phyloP scores from a whole-genome alignment of 2,329 filamentous ascomycete species.

The Botrytis hyacinthi region DNA sequence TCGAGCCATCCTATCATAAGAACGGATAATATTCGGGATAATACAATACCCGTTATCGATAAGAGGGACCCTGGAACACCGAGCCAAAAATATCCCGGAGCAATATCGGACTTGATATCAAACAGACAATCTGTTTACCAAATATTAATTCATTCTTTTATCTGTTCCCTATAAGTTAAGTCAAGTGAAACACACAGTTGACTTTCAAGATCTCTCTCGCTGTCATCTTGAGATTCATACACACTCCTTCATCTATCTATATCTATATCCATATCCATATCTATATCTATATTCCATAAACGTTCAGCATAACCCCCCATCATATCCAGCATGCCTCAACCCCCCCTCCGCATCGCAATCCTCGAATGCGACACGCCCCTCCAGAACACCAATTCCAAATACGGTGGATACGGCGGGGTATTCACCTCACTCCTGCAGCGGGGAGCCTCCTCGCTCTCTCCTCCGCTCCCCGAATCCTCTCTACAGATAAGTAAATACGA shows the following conservation, averaged over 20 bases:
- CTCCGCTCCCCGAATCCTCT: constrained; percentile 42
- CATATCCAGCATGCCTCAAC: constrained; percentile 30
- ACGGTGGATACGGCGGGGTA: constrained; percentile 70
- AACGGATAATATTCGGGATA: background rate
- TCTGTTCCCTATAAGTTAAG: background rate
- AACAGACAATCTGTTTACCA: background rate
- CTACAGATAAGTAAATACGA: constrained; percentile 57
- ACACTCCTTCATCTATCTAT: background rate
- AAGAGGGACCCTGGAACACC: background rate
- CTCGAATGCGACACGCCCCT: constrained; percentile 84
- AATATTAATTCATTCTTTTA: background rate
- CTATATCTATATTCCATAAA: no score
- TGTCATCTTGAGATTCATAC: background rate
- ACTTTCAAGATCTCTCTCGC: background rate
- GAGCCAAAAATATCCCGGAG: background rate
- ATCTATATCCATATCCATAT: no score
- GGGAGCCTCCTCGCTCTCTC: constrained; percentile 50
- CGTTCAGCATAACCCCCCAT: no score
- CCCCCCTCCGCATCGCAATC: constrained; percentile 60
- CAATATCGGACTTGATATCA: background rate
- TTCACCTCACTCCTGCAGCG: constrained; percentile 60
- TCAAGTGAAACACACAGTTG: background rate
- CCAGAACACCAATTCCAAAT: constrained; percentile 60
- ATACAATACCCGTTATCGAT: background rate
- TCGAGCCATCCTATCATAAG: accelerated